Conservation (phyloP, 495 filamentous ascomycete genomes). For the Elaphomyces granulatus region DNA sequence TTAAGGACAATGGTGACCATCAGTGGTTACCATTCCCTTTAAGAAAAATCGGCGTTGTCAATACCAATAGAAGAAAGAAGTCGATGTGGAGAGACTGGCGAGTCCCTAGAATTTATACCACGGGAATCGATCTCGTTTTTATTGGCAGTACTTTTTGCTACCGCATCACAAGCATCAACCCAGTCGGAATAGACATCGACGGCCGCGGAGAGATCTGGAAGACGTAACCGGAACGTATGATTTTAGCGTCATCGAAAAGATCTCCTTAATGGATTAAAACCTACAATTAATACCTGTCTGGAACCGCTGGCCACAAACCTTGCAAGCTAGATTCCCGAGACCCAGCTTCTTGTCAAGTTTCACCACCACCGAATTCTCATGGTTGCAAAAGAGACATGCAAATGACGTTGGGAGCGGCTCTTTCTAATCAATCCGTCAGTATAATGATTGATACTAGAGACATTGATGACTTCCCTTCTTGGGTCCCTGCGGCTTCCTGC, state of each 20-base stretch:
- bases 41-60: no score
- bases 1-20: no score
- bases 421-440: constrained; percentile 36
- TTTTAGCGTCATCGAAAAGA: no score
- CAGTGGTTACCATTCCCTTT: no score
- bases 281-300: constrained; percentile 86
- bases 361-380: constrained; percentile 78
- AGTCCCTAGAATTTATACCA: no score
- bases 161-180: constrained; percentile 89
- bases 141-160: constrained; percentile 46
- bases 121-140: constrained; percentile 35
- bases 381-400: constrained; percentile 96
- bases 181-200: constrained; percentile 97
- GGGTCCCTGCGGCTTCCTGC: constrained; percentile 65
- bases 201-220: constrained; percentile 63
- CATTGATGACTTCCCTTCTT: constrained; percentile 49
- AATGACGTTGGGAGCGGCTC: constrained; percentile 81
- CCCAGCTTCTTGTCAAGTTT: constrained; percentile 86
- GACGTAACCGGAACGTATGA: no score
- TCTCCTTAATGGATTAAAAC: no score
- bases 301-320: constrained; percentile 84
- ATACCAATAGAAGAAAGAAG: no score
- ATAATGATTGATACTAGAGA: not conserved
- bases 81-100: no score
- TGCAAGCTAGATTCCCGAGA: constrained; percentile 72